phyloP scores from a whole-genome alignment of 208 protist genomes.

The Crithidia mellificae region DNA sequence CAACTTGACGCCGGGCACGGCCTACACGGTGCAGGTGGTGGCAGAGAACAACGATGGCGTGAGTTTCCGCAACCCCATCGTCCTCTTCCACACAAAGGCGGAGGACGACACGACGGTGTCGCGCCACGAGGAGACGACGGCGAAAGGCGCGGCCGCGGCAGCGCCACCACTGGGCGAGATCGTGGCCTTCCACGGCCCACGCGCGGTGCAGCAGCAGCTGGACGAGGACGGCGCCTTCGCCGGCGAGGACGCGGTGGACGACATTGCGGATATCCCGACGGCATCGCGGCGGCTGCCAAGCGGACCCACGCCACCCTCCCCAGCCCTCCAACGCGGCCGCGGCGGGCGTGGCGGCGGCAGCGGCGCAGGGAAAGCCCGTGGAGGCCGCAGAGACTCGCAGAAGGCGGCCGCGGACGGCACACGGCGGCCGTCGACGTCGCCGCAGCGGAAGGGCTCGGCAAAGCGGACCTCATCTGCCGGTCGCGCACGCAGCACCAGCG shows the following conservation, averaged over 20 bases:
- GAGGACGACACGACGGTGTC: conserved; percentile 58
- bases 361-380: background rate
- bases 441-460: conserved; percentile 8
- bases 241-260: background rate
- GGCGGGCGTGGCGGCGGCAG: conserved; percentile 6
- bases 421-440: conserved; percentile 1
- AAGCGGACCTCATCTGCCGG: conserved; percentile 3
- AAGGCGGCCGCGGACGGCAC: conserved; percentile 1
- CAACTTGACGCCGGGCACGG: conserved; percentile 68
- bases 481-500: conserved; percentile 10
- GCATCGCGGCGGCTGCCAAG: conserved; percentile 2
- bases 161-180: conserved; percentile 20
- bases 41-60: conserved; percentile 81
- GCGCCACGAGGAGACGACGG: conserved; percentile 32
- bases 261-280: conserved; percentile 30
- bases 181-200: conserved; percentile 29
- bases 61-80: conserved; percentile 79
- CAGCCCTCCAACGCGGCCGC: conserved; percentile 6
- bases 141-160: background rate
- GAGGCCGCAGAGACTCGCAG: conserved; percentile 3
- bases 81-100: conserved; percentile 73
- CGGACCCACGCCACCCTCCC: background rate
- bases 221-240: conserved; percentile 4
- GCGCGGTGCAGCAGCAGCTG: conserved; percentile 16
- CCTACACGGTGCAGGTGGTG: conserved; percentile 83